Conservation (phyloP, 495 filamentous ascomycete genomes). For the Tetracladium setigerum region DNA sequence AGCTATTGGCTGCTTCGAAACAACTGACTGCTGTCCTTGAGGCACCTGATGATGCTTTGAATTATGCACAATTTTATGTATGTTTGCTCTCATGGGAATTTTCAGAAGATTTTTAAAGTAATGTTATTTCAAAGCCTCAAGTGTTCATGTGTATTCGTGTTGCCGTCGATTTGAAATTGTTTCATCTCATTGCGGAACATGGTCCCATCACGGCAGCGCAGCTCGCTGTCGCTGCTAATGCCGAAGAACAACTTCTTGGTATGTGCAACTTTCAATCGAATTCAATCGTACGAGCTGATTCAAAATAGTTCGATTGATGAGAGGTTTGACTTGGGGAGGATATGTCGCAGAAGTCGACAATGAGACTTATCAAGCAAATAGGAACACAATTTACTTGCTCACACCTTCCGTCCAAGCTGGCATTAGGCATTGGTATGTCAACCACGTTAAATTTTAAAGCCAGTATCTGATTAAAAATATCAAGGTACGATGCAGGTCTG, state of each 20-base stretch:
- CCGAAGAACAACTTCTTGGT: conserved; percentile 16
- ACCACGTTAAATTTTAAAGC: background rate
- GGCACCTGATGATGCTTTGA: conserved; percentile 1
- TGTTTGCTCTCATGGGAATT: background rate
- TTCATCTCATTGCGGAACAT: conserved; percentile 9
- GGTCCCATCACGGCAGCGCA: conserved; percentile 12
- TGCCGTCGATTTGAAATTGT: conserved; percentile 18
- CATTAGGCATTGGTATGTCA: conserved; percentile 4
- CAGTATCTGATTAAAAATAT: background rate
- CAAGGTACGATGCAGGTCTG: background rate
- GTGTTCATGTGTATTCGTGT: conserved; percentile 16
- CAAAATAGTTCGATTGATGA: conserved; percentile 5
- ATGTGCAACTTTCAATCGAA: background rate
- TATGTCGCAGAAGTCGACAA: conserved; percentile 2
- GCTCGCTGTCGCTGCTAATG: conserved; percentile 8
- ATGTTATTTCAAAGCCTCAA: conserved; percentile 5
- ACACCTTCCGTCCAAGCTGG: conserved; percentile 8
- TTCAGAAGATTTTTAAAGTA: background rate
- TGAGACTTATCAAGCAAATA: conserved; percentile 4
- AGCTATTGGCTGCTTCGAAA: background rate
- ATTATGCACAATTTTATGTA: conserved; percentile 3
- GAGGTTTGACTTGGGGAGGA: conserved; percentile 1
- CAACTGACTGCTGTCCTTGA: conserved; percentile 1
- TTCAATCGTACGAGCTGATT: background rate
- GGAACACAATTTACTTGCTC: conserved; percentile 1